These are phyloP conservation scores for Penicillium coffeae DNA, from an alignment of 495 filamentous ascomycete genomes.

Conservation along the genomic window DNA sequence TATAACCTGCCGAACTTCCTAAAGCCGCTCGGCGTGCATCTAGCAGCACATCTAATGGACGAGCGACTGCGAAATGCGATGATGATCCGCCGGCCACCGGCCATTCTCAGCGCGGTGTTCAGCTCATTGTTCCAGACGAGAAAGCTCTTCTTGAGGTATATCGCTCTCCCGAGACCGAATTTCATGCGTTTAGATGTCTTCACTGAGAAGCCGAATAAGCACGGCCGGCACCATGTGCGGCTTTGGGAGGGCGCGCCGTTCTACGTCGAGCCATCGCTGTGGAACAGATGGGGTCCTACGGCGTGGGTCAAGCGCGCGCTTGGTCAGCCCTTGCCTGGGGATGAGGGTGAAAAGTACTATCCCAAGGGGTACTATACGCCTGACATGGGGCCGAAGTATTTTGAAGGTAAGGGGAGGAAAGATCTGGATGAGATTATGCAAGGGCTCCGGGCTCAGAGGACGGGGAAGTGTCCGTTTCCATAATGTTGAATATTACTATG, in stretches of 20 bases:
- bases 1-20: conserved; percentile 48
- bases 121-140: conserved; percentile 39
- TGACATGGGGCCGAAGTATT: conserved; percentile 55
- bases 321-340: conserved; percentile 56
- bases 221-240: conserved; percentile 48
- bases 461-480: conserved; percentile 48
- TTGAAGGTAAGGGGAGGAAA: conserved; percentile 53
- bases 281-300: conserved; percentile 52
- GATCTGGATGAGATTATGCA: conserved; percentile 40
- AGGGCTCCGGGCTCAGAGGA: conserved; percentile 24
- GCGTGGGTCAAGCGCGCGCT: conserved; percentile 48
- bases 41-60: conserved; percentile 56
- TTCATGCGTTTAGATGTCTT: conserved; percentile 45
- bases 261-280: conserved; percentile 56
- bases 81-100: conserved; percentile 45
- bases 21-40: conserved; percentile 42
- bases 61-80: conserved; percentile 58
- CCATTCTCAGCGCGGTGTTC: conserved; percentile 34
- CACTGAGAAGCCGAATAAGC: conserved; percentile 40
- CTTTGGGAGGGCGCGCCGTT: conserved; percentile 49
- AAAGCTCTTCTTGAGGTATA: conserved; percentile 47
- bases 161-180: conserved; percentile 50
- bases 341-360: conserved; percentile 51
- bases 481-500: conserved; percentile 7
- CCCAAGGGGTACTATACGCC: conserved; percentile 55